phyloP scores from a whole-genome alignment of 2,329 filamentous ascomycete species.

The Penicillium capsulatum region DNA sequence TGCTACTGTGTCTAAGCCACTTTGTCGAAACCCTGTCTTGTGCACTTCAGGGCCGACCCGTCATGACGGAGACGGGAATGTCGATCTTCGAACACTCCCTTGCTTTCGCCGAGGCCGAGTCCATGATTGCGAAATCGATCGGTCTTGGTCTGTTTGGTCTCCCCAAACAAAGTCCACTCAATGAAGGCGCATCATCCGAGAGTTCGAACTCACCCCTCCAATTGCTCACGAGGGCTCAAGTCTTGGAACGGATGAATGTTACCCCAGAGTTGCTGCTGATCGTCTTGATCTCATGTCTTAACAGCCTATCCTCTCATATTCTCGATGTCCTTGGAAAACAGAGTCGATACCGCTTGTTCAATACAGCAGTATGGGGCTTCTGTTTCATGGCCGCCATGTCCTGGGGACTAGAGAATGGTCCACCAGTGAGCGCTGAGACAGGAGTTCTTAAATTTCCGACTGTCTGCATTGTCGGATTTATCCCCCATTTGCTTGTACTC shows the following conservation, averaged over 20 bases:
- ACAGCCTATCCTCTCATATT: constrained; percentile 78
- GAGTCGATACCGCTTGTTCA: constrained; percentile 72
- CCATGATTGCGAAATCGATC: constrained; percentile 75
- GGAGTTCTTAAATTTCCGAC: constrained; percentile 84
- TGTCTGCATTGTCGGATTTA: constrained; percentile 89
- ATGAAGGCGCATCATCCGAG: constrained; percentile 43
- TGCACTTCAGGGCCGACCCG: constrained; percentile 75
- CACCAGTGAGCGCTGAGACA: constrained; percentile 42
- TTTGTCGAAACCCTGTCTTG: constrained; percentile 86
- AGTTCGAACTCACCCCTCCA: constrained; percentile 32
- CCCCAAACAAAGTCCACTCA: constrained; percentile 41
- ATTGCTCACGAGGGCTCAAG: constrained; percentile 47
- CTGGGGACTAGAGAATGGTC: constrained; percentile 61
- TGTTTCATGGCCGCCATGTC: constrained; percentile 84
- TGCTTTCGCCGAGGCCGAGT: constrained; percentile 92
- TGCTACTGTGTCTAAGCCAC: constrained; percentile 63
- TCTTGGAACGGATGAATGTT: constrained; percentile 78
- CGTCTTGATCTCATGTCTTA: constrained; percentile 81
- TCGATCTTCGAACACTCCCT: constrained; percentile 94
- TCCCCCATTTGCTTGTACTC: constrained; percentile 86
- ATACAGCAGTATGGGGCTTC: constrained; percentile 83
- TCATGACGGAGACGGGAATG: constrained; percentile 87
- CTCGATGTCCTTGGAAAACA: constrained; percentile 78
- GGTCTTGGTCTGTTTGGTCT: constrained; percentile 63
- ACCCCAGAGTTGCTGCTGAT: constrained; percentile 84